phyloP scores from a whole-genome alignment of 2,329 filamentous ascomycete genomes.

The Fusarium equiseti region DNA sequence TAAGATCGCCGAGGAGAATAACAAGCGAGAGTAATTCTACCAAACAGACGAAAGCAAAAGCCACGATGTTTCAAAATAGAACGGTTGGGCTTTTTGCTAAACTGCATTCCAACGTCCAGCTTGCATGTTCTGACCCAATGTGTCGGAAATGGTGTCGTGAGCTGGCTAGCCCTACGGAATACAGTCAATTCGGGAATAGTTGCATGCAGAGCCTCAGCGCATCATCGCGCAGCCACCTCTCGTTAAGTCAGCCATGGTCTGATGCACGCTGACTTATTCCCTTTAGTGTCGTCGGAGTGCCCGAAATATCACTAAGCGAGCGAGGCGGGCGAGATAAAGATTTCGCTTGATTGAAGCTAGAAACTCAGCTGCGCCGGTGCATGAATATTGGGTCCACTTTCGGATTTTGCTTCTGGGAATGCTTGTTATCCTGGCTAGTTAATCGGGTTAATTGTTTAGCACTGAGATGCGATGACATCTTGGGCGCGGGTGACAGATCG shows the following conservation, averaged over 20 bases:
- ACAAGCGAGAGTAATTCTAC: background rate
- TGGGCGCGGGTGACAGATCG: background rate
- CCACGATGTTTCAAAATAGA: background rate
- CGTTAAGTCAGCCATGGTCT: background rate
- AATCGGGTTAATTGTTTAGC: too few species aligned
- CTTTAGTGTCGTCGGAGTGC: background rate
- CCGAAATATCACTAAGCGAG: background rate
- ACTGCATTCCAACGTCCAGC: background rate
- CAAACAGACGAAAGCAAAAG: background rate
- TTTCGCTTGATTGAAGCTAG: background rate
- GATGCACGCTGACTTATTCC: background rate
- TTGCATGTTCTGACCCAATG: background rate
- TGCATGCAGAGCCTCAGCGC: constrained; percentile 18
- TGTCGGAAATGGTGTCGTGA: background rate
- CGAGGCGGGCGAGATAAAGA: background rate
- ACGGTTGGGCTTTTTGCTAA: background rate
- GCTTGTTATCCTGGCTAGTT: background rate
- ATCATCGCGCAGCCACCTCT: background rate
- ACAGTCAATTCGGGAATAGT: background rate
- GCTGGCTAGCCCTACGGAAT: background rate
- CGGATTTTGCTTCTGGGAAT: background rate
- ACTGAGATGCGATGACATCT: background rate
- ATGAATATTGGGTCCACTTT: constrained; percentile 6
- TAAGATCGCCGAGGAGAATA: background rate
- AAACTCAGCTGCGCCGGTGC: constrained; percentile 18